Conservation (phyloP, 2,329 filamentous ascomycete species). For the Fonsecaea erecta region DNA sequence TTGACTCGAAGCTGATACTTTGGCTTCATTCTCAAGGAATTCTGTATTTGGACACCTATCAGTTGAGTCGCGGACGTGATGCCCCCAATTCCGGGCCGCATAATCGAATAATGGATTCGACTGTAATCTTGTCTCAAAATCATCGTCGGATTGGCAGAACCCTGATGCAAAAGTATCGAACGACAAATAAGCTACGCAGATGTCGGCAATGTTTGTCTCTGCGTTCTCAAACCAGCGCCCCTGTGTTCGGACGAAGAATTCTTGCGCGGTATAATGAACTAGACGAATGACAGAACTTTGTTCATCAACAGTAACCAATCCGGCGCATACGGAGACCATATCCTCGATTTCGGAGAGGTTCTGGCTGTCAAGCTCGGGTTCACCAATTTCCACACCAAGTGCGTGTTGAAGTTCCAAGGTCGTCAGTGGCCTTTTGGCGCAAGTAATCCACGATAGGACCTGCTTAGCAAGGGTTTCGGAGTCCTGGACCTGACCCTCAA, state of each 20-base stretch:
- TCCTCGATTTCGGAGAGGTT: constrained; percentile 32
- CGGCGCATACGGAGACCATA: constrained; percentile 38
- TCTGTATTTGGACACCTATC: too few relatives aligned
- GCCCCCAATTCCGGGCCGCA: constrained; percentile 7
- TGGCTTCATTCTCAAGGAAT: constrained; percentile 5
- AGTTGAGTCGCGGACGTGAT: constrained; percentile 6
- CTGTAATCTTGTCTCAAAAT: constrained; percentile 3
- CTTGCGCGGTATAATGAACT: constrained; percentile 55
- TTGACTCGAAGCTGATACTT: constrained; percentile 11
- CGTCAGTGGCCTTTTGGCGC: constrained; percentile 32
- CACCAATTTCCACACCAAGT: constrained; percentile 36
- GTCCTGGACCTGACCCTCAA: constrained; percentile 26
- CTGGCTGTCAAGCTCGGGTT: constrained; percentile 34
- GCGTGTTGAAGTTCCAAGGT: constrained; percentile 38
- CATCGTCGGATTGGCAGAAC: background rate
- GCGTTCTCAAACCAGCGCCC: constrained; percentile 30
- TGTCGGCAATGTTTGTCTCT: constrained; percentile 20
- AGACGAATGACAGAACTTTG: constrained; percentile 35
- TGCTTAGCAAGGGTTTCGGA: constrained; percentile 25
- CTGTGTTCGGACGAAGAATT: constrained; percentile 48
- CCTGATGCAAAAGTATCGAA: constrained; percentile 29
- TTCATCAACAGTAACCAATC: constrained; percentile 37
- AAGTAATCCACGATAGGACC: constrained; percentile 37
- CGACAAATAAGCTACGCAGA: constrained; percentile 38
- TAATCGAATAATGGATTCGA: constrained; percentile 1